These are phyloP conservation scores for Halenospora varia DNA, from an alignment of 495 filamentous ascomycete species.

Conservation along the genomic window DNA sequence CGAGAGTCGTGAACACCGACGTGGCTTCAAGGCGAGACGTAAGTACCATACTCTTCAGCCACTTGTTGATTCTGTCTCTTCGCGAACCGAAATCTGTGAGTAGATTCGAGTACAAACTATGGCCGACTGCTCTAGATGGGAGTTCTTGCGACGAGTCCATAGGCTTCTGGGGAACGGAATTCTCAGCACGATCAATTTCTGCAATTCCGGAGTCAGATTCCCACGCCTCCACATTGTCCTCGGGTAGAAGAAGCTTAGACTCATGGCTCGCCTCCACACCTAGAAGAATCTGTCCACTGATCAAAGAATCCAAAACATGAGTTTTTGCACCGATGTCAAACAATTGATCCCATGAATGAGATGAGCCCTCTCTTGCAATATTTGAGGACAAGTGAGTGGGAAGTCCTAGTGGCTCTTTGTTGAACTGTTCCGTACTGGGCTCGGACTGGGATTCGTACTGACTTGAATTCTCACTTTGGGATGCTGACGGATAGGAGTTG, in stretches of 20 bases:
- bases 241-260: not conserved
- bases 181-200: conserved; percentile 1
- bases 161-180: not conserved
- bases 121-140: not conserved
- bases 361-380: not conserved
- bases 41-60: conserved; percentile 5
- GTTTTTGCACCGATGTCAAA: not conserved
- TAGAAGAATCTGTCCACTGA: not conserved
- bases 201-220: conserved; percentile 11
- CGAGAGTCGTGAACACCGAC: conserved; percentile 1
- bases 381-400: not conserved
- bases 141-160: not conserved
- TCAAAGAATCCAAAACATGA: not conserved
- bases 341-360: not conserved
- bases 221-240: not conserved
- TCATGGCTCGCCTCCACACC: not conserved
- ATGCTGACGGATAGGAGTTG: not conserved
- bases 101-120: conserved; percentile 7
- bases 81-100: conserved; percentile 13
- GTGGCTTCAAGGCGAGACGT: conserved; percentile 11
- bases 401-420: not conserved
- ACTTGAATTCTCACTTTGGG: not conserved
- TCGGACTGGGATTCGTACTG: not conserved
- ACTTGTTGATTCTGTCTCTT: conserved; percentile 18
- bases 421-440: not conserved